phyloP scores from a whole-genome alignment of 495 filamentous ascomycete species.

The Lophiotrema nucula region DNA sequence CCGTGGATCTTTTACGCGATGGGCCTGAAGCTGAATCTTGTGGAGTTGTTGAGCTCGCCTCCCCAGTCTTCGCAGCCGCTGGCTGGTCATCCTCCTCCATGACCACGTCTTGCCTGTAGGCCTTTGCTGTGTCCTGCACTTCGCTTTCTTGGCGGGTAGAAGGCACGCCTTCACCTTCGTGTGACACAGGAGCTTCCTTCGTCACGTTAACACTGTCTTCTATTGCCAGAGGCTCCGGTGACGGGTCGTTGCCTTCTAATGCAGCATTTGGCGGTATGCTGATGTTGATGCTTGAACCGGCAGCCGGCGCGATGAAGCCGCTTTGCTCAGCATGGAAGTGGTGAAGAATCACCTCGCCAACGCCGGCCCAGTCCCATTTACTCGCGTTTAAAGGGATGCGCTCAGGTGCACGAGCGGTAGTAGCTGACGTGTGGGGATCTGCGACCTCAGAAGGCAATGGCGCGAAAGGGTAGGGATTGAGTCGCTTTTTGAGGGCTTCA shows the following conservation, averaged over 20 bases:
- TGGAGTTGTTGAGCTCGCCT: constrained; percentile 13
- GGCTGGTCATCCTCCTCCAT: constrained; percentile 21
- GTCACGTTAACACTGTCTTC: neutral
- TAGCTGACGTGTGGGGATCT: neutral
- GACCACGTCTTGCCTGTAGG: no score
- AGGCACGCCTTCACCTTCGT: neutral
- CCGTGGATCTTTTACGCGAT: constrained; percentile 64
- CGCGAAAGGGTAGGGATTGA: constrained; percentile 77
- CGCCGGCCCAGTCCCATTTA: constrained; percentile 50
- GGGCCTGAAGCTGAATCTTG: constrained; percentile 11
- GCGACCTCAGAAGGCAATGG: constrained; percentile 46
- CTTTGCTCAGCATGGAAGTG: constrained; percentile 49
- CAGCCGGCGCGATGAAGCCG: constrained; percentile 34
- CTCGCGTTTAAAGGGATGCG: constrained; percentile 29
- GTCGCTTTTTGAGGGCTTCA: constrained; percentile 59
- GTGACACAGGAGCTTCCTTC: neutral
- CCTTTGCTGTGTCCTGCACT: constrained; percentile 13
- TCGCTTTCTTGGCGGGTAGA: neutral
- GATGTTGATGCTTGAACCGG: constrained; percentile 41
- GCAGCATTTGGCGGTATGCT: constrained; percentile 36
- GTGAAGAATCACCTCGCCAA: constrained; percentile 58
- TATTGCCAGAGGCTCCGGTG: neutral
- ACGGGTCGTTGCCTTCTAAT: constrained; percentile 31
- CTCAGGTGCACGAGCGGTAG: constrained; percentile 23
- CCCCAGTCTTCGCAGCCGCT: constrained; percentile 13